These are phyloP conservation scores for Aeminium ludgeri DNA, from an alignment of 495 filamentous ascomycete species.

Conservation along the genomic window DNA sequence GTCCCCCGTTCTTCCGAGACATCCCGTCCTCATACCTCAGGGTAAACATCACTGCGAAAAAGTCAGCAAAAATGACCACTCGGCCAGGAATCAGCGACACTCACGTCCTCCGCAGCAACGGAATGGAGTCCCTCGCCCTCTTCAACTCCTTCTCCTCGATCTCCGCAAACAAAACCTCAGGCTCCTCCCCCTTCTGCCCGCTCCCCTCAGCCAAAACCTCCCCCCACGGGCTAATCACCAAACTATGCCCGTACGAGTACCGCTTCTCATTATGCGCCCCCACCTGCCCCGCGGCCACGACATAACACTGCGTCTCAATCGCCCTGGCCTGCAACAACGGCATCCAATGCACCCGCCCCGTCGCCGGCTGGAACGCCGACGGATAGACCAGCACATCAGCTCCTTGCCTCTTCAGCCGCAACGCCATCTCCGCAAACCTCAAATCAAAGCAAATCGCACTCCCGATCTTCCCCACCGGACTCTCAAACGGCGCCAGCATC, in stretches of 20 bases:
- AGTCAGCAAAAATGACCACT: neutral
- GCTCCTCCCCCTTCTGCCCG: constrained; percentile 33
- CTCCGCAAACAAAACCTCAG: constrained; percentile 31
- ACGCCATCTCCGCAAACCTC: constrained; percentile 63
- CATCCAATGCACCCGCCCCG: constrained; percentile 77
- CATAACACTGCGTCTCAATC: constrained; percentile 77
- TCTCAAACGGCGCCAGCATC: constrained; percentile 53
- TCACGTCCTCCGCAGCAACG: constrained; percentile 29
- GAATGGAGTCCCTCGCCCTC: constrained; percentile 28
- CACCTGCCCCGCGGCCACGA: constrained; percentile 76
- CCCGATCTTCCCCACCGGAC: constrained; percentile 56
- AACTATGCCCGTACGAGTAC: constrained; percentile 71
- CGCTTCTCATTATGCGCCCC: constrained; percentile 64
- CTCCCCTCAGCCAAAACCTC: constrained; percentile 48
- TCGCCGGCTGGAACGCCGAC: constrained; percentile 78
- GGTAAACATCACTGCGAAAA: constrained; percentile 39
- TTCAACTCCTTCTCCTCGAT: constrained; percentile 24
- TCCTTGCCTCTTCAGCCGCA: constrained; percentile 46
- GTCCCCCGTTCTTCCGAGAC: too few relatives aligned
- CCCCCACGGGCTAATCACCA: constrained; percentile 84
- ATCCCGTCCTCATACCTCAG: constrained; percentile 40
- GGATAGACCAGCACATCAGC: constrained; percentile 76
- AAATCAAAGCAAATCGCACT: constrained; percentile 79
- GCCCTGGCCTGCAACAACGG: constrained; percentile 60
- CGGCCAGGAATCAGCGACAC: neutral